phyloP scores from a whole-genome alignment of 257 asterid genomes.

The Solanum paucissectum region DNA sequence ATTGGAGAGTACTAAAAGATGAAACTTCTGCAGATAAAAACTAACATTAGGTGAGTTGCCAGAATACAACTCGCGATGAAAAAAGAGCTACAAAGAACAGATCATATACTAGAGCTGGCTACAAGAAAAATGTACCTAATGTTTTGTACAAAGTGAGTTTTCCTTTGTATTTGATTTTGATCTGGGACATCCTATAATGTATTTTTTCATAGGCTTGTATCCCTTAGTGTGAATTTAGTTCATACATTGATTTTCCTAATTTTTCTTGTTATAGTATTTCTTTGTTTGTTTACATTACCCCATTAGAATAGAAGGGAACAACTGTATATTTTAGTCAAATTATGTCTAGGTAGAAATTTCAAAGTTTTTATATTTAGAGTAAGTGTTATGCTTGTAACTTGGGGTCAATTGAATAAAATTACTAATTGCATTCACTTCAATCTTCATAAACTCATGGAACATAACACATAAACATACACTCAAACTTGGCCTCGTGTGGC shows the following conservation, averaged over 20 bases:
- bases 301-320: not conserved
- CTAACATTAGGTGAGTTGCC: not conserved
- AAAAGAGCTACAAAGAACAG: not conserved
- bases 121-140: not conserved
- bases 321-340: not conserved
- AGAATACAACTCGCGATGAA: not conserved
- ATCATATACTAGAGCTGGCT: not conserved
- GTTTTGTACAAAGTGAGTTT: not conserved
- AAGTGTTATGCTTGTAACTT: not conserved
- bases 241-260: not conserved
- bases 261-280: not conserved
- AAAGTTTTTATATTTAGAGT: not conserved
- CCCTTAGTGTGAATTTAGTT: not conserved
- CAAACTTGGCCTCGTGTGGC: not conserved
- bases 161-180: not conserved
- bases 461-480: not conserved
- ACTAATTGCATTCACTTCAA: not conserved
- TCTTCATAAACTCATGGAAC: not conserved
- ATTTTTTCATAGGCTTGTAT: not conserved
- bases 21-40: not conserved
- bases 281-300: not conserved
- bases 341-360: not conserved
- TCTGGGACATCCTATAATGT: not conserved
- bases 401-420: not conserved
- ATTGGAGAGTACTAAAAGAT: constrained; percentile 7